phyloP scores from a whole-genome alignment of 805 yeast genomes.

The Barnettozyma pratensis region DNA sequence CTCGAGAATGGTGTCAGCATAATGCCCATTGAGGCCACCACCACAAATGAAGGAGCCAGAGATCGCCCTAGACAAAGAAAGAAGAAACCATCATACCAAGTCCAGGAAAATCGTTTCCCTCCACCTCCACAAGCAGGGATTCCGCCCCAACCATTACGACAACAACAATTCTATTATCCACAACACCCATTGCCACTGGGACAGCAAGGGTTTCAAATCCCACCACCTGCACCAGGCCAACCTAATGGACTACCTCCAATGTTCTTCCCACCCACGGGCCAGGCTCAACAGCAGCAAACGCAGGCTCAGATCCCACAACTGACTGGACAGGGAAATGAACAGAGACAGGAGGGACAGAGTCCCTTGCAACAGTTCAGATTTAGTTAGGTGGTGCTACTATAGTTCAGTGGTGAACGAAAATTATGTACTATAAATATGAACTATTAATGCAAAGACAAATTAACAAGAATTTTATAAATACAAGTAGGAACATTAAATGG shows the following conservation, averaged over 20 bases:
- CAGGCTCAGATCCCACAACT: too few species aligned
- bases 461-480: too few species aligned
- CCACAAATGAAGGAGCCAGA: conserved; percentile 1
- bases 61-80: neutral
- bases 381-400: too few species aligned
- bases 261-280: neutral
- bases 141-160: neutral
- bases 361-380: neutral
- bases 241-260: neutral
- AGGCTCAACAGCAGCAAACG: neutral
- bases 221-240: neutral
- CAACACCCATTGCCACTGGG: neutral
- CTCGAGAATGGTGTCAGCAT: conserved; percentile 14
- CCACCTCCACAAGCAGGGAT: neutral
- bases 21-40: neutral
- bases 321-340: too few species aligned
- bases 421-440: neutral
- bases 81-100: conserved; percentile 3
- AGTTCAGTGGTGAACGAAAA: too few species aligned
- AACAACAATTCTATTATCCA: neutral
- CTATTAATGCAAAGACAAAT: neutral
- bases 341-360: neutral
- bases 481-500: neutral
- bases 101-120: conserved; percentile 4
- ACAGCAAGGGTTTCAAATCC: neutral